Base-by-base conservation (phyloP, 257 asterid species). In the Gentiana dahurica region DNA sequence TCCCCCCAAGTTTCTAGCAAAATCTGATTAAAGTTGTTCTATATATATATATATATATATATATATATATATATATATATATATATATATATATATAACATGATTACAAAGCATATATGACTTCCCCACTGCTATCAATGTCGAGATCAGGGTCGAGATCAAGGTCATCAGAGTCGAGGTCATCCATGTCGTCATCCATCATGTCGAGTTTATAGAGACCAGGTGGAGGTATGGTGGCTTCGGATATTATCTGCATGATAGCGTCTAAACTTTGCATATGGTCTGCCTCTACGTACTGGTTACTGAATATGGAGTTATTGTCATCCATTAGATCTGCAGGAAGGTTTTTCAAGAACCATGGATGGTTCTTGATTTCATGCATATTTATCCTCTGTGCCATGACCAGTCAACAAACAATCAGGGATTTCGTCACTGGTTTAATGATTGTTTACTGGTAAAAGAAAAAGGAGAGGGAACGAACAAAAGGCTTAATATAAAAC, bases 81-180 rank as follows among this genome's bases (percentile, higher is more conserved):
- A 24, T 24, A 24, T 24, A 24, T 24, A 24, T 24, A 24, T 24
- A 24, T 24, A 24, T 24, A 24, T 24, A 24, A 24, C 24, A 24
- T 24, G 24, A 64, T 81, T 84, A 87, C 77, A 83, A 77, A 1
- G 97, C 97, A 58, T 83, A 83, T 49, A 89, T 83, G 55, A 89
- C 70, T 76, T 89, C 97, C 34, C 97, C 97, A 3, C 97, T 89
- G 82, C 97, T 89, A 73, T 89, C 97, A 63, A 89, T 59, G 52
- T 89, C 97, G 8, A 86, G 91, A 63, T 86, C 94, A 24, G 97
- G 95, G 56, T 86, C 95, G 1, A 93, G 79, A 65, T 88, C 96
- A 3, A 83, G 67, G 79, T 86, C 97, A 0, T 88, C 96, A 0
- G 96, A 81, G 62, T 87, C 95, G 4, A 85, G 70, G 80, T 85